Conservation (phyloP, 257 asterid genomes). For the Jacaranda copaia region DNA sequence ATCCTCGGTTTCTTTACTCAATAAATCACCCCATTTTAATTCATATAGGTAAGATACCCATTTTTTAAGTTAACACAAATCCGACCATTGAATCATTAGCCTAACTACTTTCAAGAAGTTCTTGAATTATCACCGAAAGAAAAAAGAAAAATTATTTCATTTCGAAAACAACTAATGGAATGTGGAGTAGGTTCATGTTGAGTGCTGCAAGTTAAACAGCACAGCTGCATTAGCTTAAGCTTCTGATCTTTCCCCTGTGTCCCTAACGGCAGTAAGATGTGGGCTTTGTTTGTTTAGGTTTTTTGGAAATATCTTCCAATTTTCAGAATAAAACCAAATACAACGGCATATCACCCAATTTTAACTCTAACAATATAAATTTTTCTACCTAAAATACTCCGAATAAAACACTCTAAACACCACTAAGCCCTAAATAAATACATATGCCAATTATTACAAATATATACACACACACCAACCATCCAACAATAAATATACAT, state of each 20-base stretch:
- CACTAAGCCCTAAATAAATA: too few species aligned
- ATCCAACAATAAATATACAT: too few species aligned
- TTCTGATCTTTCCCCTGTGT: constrained; percentile 15
- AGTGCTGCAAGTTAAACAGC: constrained; percentile 40
- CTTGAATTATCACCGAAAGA: too few species aligned
- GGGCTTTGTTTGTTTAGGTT: background rate
- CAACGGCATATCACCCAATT: too few species aligned
- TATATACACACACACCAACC: too few species aligned
- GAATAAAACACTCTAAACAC: too few species aligned
- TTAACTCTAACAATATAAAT: too few species aligned
- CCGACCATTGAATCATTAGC: background rate
- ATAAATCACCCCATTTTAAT: background rate
- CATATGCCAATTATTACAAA: too few species aligned
- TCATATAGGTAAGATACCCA: background rate
- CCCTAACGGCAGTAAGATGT: background rate
- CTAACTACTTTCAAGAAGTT: background rate
- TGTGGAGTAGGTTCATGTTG: constrained; percentile 43
- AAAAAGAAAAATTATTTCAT: background rate
- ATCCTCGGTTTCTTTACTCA: background rate
- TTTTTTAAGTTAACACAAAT: too few species aligned
- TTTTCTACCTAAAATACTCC: too few species aligned
- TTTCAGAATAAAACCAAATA: too few species aligned
- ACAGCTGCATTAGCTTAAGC: constrained; percentile 40
- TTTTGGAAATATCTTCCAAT: too few species aligned
- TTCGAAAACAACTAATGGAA: background rate